A percentile compares a stretch with the other conserved stretches of the same genome.
Conservation (phyloP, 352 stramenopile genomes). For the Phytophthora hibernalis region DNA sequence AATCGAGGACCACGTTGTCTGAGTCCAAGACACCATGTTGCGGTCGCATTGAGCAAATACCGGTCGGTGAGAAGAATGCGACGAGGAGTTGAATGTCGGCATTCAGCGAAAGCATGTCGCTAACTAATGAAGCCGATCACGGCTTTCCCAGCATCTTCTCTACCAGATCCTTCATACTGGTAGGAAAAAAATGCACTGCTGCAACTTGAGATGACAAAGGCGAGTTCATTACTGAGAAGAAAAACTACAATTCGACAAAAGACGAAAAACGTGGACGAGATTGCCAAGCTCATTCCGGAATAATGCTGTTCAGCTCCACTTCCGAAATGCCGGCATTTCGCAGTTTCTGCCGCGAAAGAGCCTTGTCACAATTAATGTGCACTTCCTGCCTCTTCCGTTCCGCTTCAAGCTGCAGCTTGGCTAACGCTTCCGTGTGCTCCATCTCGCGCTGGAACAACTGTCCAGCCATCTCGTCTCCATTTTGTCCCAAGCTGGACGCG, state of each 20-base stretch:
- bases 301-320: constrained; percentile 5
- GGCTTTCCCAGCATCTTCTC: too few species aligned
- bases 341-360: constrained; percentile 11
- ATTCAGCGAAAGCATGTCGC: too few species aligned
- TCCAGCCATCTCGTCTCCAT: neutral
- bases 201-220: neutral
- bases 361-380: neutral
- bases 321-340: constrained; percentile 8
- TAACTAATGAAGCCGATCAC: too few species aligned
- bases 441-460: constrained; percentile 5
- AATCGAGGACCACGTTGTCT: too few species aligned
- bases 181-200: neutral
- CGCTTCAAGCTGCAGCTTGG: constrained; percentile 15
- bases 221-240: neutral
- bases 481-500: neutral
- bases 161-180: neutral
- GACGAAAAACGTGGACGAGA: neutral
- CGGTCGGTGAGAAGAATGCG: too few species aligned
- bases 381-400: constrained; percentile 15
- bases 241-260: neutral
- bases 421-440: constrained; percentile 14
- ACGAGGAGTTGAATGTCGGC: too few species aligned
- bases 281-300: constrained; percentile 8
- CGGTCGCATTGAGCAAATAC: too few species aligned
- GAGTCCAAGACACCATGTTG: too few species aligned